Base-by-base conservation (phyloP, 208 protist species). In the Kentomonas sorsogonicus region DNA sequence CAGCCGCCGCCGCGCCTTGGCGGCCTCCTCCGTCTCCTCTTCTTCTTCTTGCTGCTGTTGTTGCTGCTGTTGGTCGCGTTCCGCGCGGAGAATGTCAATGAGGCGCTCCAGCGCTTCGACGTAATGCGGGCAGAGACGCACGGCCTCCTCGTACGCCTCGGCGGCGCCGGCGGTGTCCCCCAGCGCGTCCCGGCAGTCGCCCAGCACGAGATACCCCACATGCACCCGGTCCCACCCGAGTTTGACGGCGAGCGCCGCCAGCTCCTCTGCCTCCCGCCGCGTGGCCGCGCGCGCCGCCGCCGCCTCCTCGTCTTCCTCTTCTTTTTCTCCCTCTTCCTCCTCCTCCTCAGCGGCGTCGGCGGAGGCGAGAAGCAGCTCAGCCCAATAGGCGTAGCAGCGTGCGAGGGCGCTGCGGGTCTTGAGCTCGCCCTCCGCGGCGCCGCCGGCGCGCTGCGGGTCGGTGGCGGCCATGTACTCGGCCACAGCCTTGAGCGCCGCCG, bases 221-320 rank as follows among this genome's bases (percentile, higher is more conserved):
- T 91, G 83, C 4, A 82, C 79, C 20, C 87, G 74, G 38, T 94
- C 87, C 83, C 83, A 94, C 29, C 72, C 75, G 30, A 73, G n/a
- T 25, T 48, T 25, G n/a, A 13, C 43, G 6, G 25, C 22, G 7
- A 22, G 7, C 9, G 83, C 78, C 9, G 83, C 62, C 18, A 77
- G 56, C 48, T 66, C 38, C 34, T 78, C 87, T 47, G 68, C 73
- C 23, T 74, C 66, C 9, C 81, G 51, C 0, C 83, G 83, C 47
- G 79, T 56, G n/a, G 25, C n/a, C 26, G 73, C 62, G 18, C 71
- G 34, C 44, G 33, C 52, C 46, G 36, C 60, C 50, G n/a, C 47
- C 39, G 36, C 15, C 53, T 51, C 33, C 23, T 58, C 22, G 10
- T 6, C 18, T 22, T 44, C 18, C 27, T 5, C 6, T 18, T 43